Evolutionary conservation across 2,329 filamentous ascomycete genomes (phyloP), one percentile per base, ranked within the genome.

Genomic region (Bipolaris zeicola): DNA sequence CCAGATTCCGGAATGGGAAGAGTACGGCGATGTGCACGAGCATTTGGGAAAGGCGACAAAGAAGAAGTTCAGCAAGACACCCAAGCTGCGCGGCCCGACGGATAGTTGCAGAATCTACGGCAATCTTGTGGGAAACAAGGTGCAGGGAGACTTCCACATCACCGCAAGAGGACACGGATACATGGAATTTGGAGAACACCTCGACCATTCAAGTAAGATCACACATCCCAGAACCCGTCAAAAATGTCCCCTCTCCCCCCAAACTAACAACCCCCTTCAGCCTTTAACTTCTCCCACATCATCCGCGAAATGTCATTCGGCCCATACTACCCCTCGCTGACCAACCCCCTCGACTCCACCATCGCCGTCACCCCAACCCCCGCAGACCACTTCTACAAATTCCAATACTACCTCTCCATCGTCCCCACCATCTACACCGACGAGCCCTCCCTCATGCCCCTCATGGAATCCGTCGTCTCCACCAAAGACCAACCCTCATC

Each of bases 101-200:
- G 90, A 96, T 75, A 89, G 90, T 60, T 99, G 95, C 76, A 87
- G 95, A 45, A 87, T 99, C 61, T 99, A 87, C 76, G 95, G 95
- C 33, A 96, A 87, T 68, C 77, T 99, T 75, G 90, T 96, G 65
- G 85, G 96, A 65, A 99, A 99, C 78, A 96, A 96, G 79, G 95
- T 99, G 42, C 94, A 97, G 78, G 95, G 94, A 3, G 94, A 99
- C 76, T 98, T 99, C 73, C 95, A 99, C 75, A 95, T 99, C 70
- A 99, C 95, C 1, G 95, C 95, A 3, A 81, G 92, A 60, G 95
- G 95, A 0, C 94, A 98, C 76, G 95, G 95, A n/a, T 99, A 99
- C 77, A 85, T 86, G 77, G 92, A 93, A 72, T 82, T 87, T 64
- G 90, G 88, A 37, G 81, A 82, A 59, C 93, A 98, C 80, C 79